These are phyloP conservation scores for Botrytis squamosa DNA, from an alignment of 2,329 filamentous ascomycete species.

Conservation along the genomic window DNA sequence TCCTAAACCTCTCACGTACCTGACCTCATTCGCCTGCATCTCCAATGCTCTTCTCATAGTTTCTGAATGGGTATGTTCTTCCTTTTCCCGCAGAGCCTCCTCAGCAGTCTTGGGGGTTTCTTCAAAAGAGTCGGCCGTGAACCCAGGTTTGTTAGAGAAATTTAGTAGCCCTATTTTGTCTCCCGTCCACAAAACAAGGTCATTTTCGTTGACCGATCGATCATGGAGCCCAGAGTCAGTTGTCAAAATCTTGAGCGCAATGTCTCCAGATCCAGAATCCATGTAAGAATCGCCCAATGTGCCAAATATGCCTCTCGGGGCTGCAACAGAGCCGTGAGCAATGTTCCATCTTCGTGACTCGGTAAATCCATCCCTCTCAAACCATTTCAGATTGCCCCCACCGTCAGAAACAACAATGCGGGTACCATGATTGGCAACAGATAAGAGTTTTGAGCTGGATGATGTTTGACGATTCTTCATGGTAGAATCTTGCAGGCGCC, in stretches of 20 bases:
- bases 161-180: conserved; percentile 74
- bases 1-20: conserved; percentile 69
- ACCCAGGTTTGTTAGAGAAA: conserved; percentile 56
- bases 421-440: conserved; percentile 77
- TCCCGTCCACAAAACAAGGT: conserved; percentile 84
- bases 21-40: conserved; percentile 64
- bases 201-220: conserved; percentile 53
- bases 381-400: conserved; percentile 82
- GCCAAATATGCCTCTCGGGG: conserved; percentile 51
- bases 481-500: conserved; percentile 47
- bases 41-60: conserved; percentile 74
- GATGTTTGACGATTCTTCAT: conserved; percentile 83
- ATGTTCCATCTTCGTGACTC: conserved; percentile 56
- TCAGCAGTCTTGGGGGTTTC: conserved; percentile 43
- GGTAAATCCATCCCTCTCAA: conserved; percentile 77
- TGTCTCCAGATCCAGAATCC: conserved; percentile 59
- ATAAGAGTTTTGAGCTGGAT: conserved; percentile 76
- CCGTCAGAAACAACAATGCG: conserved; percentile 81
- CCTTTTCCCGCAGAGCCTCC: conserved; percentile 51
- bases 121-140: conserved; percentile 52
- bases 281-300: conserved; percentile 43
- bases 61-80: conserved; percentile 62
- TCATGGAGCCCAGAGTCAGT: conserved; percentile 44
- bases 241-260: conserved; percentile 73
- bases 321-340: conserved; percentile 52